Evolutionary conservation across 352 stramenopile genomes (phyloP), one percentile per base, ranked within the genome.

Genomic region (Pythium myriotylum): DNA sequence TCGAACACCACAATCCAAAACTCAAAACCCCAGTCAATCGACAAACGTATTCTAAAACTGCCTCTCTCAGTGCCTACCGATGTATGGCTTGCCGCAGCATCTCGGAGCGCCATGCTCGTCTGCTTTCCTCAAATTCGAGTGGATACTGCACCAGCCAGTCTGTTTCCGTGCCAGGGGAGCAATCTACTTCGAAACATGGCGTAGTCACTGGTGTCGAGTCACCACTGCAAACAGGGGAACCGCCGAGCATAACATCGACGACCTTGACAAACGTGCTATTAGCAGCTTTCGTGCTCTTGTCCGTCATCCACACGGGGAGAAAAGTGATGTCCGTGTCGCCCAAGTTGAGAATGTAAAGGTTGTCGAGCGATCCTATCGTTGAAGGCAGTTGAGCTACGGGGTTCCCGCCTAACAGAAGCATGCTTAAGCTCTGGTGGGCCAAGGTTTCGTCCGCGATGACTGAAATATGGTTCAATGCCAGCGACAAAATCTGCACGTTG

Each of bases 221-320:
- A 14, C 4, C 4, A 6, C 16, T 23, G 19, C 40, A 46, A 19
- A 46, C 16, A 23, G 40, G 40, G 17, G 40, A 46, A 23, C 40
- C 40, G 17, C 40, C 40, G 16, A 46, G 40, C 40, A 23, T 19
- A 6, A 46, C 40, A 6, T 46, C 40, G 40, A 46, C 40, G 40
- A 23, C 19, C 40, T 23, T 46, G 16, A 23, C 40, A 23, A 23
- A 23, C 19, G 40, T 19, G 6, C 17, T 14, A 5, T 23, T 14
- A 19, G 40, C 16, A 23, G 16, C 40, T 5, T 35, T 35, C 6
- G 4, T 29, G 14, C 43, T 19, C 23, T 9, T 26, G n/a, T 35
- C 10, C 12, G n/a, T 26, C 43, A 54, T 39, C 48, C 48, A 54
- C 27, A 10, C 22, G 22, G 48, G 48, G 4, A 54, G 26, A 22